phyloP scores from a whole-genome alignment of 192 early-diverging fungal genomes.

The Linnemannia exigua region DNA sequence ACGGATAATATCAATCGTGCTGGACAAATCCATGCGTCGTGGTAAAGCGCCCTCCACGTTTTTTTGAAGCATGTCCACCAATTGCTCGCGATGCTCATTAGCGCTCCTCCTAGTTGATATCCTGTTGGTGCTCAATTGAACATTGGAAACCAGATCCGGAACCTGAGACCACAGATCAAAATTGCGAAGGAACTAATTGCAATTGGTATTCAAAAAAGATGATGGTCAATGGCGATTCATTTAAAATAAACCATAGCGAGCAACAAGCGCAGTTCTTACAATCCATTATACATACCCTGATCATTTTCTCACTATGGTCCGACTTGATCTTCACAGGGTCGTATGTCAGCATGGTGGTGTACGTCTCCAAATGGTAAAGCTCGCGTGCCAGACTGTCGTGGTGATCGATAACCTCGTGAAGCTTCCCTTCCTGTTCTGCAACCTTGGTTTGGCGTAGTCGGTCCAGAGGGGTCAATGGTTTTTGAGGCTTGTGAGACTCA shows the following conservation, averaged over 20 bases:
- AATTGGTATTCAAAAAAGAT: not conserved
- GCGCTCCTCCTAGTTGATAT: slow-evolving; percentile 61
- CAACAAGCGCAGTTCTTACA: not conserved
- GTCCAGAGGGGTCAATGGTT: slow-evolving; percentile 63
- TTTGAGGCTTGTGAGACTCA: not conserved
- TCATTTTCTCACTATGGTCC: slow-evolving; percentile 69
- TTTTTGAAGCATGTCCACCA: slow-evolving; percentile 63
- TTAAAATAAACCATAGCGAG: not conserved
- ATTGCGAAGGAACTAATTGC: slow-evolving; percentile 37
- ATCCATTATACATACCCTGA: slow-evolving; percentile 57
- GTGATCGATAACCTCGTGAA: slow-evolving; percentile 63
- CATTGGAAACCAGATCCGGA: slow-evolving; percentile 60
- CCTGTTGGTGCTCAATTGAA: slow-evolving; percentile 52
- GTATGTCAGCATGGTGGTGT: slow-evolving; percentile 63
- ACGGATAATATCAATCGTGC: slow-evolving; percentile 12
- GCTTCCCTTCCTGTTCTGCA: slow-evolving; percentile 53
- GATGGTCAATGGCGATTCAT: not conserved
- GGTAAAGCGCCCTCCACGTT: slow-evolving; percentile 52
- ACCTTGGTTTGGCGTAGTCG: slow-evolving; percentile 45
- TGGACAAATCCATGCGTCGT: slow-evolving; percentile 9
- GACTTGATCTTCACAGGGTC: slow-evolving; percentile 64
- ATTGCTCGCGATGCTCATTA: slow-evolving; percentile 56
- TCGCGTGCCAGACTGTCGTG: slow-evolving; percentile 71
- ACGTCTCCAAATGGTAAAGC: slow-evolving; percentile 70
- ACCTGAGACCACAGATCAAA: slow-evolving; percentile 65